Evolutionary conservation across 208 protist species (phyloP).

Genomic region (Crithidia expoeki): DNA sequence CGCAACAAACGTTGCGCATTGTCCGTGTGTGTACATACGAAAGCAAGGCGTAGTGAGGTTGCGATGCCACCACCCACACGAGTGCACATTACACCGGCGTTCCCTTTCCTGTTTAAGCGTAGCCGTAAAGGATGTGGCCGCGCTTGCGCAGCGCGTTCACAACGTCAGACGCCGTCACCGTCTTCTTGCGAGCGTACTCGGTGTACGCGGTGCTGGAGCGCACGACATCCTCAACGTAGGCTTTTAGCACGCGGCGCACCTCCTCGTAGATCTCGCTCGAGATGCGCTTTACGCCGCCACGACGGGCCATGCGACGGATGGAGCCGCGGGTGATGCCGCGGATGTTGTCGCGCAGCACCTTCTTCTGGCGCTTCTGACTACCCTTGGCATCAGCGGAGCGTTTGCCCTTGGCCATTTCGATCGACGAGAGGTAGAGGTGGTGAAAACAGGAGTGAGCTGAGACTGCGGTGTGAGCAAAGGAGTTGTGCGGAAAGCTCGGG

Average conservation of each 20-base stretch:
- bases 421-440: neutral
- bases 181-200: conserved; percentile 86
- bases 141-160: conserved; percentile 90
- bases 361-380: conserved; percentile 84
- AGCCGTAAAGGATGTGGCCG: conserved; percentile 92
- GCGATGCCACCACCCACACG: neutral
- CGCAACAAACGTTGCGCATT: neutral
- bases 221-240: conserved; percentile 83
- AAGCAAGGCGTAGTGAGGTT: neutral
- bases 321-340: conserved; percentile 85
- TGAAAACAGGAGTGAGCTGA: neutral
- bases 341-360: conserved; percentile 88
- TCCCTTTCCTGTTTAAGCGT: conserved; percentile 41
- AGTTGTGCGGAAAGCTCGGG: neutral
- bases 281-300: conserved; percentile 94
- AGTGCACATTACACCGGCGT: neutral
- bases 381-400: conserved; percentile 73
- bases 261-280: conserved; percentile 70
- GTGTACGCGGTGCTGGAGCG: conserved; percentile 87
- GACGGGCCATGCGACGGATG: conserved; percentile 90
- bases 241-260: conserved; percentile 80
- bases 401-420: conserved; percentile 76
- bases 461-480: neutral
- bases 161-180: conserved; percentile 85
- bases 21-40: neutral